These are phyloP conservation scores for Polytrichum formosum DNA, from an alignment of 225 moss, liverwort and hornwort genomes.

Conservation along the genomic window DNA sequence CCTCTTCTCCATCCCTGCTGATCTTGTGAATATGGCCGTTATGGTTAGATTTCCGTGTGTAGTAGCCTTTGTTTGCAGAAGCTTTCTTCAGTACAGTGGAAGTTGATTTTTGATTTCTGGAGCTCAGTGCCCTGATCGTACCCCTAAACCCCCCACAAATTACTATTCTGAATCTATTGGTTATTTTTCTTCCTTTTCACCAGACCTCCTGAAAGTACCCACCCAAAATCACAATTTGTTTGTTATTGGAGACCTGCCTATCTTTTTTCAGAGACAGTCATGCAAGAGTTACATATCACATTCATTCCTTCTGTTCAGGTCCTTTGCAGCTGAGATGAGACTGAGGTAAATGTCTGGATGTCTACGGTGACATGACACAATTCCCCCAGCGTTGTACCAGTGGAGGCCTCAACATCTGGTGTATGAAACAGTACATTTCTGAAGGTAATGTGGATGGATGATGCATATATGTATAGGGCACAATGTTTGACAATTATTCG, in stretches of 20 bases:
- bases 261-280: background rate
- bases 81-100: slow-evolving; percentile 5
- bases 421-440: too few relatives aligned
- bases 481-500: too few relatives aligned
- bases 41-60: slow-evolving; percentile 25
- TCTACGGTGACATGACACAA: too few relatives aligned
- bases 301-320: too few relatives aligned
- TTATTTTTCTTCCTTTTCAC: background rate
- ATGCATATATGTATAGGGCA: too few relatives aligned
- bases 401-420: too few relatives aligned
- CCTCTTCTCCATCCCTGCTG: slow-evolving; percentile 28
- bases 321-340: too few relatives aligned
- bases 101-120: background rate
- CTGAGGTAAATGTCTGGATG: too few relatives aligned
- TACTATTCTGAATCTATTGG: background rate
- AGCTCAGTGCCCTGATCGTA: background rate
- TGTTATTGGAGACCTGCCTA: background rate
- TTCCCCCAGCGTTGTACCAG: too few relatives aligned
- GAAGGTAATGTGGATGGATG: too few relatives aligned
- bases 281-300: too few relatives aligned
- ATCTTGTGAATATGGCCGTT: slow-evolving; percentile 50
- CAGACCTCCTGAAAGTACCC: background rate
- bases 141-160: background rate
- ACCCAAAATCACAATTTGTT: too few relatives aligned
- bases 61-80: slow-evolving; percentile 25